These are phyloP conservation scores for Phialophora macrospora DNA, from an alignment of 2,329 filamentous ascomycete genomes.

Conservation along the genomic window DNA sequence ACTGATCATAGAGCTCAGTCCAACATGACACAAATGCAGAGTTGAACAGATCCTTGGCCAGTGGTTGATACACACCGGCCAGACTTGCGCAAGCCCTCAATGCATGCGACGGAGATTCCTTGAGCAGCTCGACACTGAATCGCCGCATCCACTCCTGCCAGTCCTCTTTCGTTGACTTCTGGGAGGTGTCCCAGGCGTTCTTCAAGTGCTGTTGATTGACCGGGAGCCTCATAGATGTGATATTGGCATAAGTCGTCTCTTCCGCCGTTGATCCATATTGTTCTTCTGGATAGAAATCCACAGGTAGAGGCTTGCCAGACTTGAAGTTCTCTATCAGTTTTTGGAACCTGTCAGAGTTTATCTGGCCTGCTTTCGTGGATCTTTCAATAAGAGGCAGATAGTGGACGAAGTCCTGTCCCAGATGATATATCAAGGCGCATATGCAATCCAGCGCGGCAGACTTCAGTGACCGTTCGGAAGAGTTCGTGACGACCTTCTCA, in stretches of 20 bases:
- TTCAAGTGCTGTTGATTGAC: slow-evolving; percentile 98
- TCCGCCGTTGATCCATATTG: slow-evolving; percentile 78
- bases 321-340: slow-evolving; percentile 90
- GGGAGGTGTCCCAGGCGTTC: slow-evolving; percentile 93
- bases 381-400: slow-evolving; percentile 95
- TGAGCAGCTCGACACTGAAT: slow-evolving; percentile 92
- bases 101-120: slow-evolving; percentile 94
- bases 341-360: slow-evolving; percentile 89
- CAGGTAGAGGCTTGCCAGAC: slow-evolving; percentile 91
- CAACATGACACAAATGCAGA: slow-evolving; percentile 98
- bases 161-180: slow-evolving; percentile 96
- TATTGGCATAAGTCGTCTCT: slow-evolving; percentile 56
- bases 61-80: slow-evolving; percentile 85
- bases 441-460: slow-evolving; percentile 88
- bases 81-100: slow-evolving; percentile 89
- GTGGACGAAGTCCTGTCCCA: slow-evolving; percentile 92
- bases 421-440: slow-evolving; percentile 91
- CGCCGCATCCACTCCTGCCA: slow-evolving; percentile 99
- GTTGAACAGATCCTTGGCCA: slow-evolving; percentile 95
- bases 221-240: slow-evolving; percentile 79
- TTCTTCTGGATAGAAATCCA: slow-evolving; percentile 87
- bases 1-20: slow-evolving; percentile 96
- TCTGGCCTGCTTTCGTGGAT: slow-evolving; percentile 74
- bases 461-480: slow-evolving; percentile 72
- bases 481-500: slow-evolving; percentile 60